Conservation (phyloP, 257 asterid genomes). For the Nicotiana paniculata region DNA sequence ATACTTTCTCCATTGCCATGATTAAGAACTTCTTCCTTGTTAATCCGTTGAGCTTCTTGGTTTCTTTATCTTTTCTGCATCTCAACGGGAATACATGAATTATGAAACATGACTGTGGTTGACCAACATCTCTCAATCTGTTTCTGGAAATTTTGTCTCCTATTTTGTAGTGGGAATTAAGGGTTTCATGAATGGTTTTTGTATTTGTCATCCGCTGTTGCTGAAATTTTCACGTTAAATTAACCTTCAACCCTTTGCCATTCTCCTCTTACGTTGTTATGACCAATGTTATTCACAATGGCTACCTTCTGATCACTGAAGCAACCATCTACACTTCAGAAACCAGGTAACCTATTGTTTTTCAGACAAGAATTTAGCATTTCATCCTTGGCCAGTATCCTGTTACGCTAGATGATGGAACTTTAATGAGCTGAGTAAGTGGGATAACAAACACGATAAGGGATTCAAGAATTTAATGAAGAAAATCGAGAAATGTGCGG, state of each 20-base stretch:
- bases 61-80: not conserved
- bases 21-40: not conserved
- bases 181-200: not conserved
- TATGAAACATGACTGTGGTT: not conserved
- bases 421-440: not conserved
- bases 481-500: no score
- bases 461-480: no score
- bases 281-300: not conserved
- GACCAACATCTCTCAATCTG: not conserved
- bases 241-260: not conserved
- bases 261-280: not conserved
- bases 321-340: not conserved
- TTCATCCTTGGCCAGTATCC: not conserved
- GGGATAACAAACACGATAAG: no score
- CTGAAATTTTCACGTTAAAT: not conserved
- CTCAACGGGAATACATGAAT: not conserved
- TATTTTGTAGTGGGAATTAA: not conserved
- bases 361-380: not conserved
- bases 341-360: not conserved
- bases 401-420: not conserved
- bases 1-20: not conserved
- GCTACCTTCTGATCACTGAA: not conserved
- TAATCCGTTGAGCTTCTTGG: not conserved
- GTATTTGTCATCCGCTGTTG: not conserved
- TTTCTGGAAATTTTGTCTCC: not conserved